Evolutionary conservation across 495 filamentous ascomycete genomes (phyloP), one percentile per base, ranked within the genome.

Genomic region (Daldinia loculata): DNA sequence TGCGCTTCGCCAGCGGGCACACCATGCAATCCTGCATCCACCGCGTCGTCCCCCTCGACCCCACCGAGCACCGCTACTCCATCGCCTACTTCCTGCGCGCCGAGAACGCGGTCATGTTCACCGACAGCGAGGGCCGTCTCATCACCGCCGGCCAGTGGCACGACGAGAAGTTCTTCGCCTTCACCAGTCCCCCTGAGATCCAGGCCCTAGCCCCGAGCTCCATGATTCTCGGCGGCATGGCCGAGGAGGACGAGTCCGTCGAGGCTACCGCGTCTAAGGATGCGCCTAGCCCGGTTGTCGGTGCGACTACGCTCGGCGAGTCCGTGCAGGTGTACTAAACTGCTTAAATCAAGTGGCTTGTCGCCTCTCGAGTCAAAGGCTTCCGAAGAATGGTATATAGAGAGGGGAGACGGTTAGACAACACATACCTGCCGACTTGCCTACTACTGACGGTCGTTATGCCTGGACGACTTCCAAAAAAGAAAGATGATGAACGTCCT

Each of bases 21-120:
- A 82, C 78, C 45, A 77, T 89, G 68, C 82, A 82, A 69, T 86
- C 83, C 26, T 84, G 80, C 75, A 82, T 88, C 72, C 86, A 89
- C 79, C 80, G 85, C 50, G 86, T 89, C 12, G 83, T 87, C 30
- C 86, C 86, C 12, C 76, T 80, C 61, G 66, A 84, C 76, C 76
- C 76, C 38, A 65, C 66, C 63, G 80, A 85, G 80, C 81, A 86
- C 76, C 83, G 86, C 60, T 86, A 86, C 80, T 83, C 80, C n/a
- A 83, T 86, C 74, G 84, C 86, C 14, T 88, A 88, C 75, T 87
- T 88, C 80, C 79, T 87, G 56, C 80, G 86, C 11, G 80, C 85
- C 50, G 83, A 86, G 77, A 80, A 86, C 73, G 84, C 83, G 63
- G 80, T 79, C 69, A 77, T 80, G 77, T 86, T 86, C 77, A 75